Evolutionary conservation across 495 filamentous ascomycete species (phyloP).

Genomic region (Tuber calosporum): DNA sequence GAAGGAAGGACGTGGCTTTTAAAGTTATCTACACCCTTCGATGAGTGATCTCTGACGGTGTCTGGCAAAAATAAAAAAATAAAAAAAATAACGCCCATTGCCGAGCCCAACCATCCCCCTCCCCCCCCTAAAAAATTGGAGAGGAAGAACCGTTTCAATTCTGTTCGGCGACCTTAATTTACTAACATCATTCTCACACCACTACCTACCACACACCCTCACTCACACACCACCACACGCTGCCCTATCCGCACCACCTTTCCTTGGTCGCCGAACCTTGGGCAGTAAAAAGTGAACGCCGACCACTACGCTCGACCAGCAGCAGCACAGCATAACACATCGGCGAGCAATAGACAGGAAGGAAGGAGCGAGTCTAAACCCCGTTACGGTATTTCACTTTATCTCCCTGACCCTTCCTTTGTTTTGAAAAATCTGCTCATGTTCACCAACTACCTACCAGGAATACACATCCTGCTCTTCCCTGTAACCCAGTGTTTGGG

Average conservation of each 20-base stretch:
- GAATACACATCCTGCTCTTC: constrained; percentile 1
- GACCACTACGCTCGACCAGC: background rate
- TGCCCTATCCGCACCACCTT: background rate
- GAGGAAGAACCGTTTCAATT: background rate
- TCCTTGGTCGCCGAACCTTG: background rate
- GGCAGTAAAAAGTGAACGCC: constrained; percentile 1
- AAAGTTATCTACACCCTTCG: background rate
- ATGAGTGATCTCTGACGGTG: background rate
- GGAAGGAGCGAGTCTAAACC: constrained; percentile 1
- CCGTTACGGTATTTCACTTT: background rate
- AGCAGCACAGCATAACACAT: constrained; percentile 1
- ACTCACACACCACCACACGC: background rate
- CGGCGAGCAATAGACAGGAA: background rate
- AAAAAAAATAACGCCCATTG: background rate
- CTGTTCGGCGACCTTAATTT: constrained; percentile 3
- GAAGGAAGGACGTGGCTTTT: background rate
- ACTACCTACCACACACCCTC: background rate
- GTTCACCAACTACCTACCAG: background rate
- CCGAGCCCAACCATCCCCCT: background rate
- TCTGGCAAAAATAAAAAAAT: background rate
- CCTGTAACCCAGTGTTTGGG: background rate
- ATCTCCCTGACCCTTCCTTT: background rate
- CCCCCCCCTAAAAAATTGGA: background rate
- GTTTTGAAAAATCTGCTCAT: background rate
- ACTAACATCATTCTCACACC: constrained; percentile 3